Evolutionary conservation across 208 protist species (phyloP).

Genomic region (Willaertia magna): DNA sequence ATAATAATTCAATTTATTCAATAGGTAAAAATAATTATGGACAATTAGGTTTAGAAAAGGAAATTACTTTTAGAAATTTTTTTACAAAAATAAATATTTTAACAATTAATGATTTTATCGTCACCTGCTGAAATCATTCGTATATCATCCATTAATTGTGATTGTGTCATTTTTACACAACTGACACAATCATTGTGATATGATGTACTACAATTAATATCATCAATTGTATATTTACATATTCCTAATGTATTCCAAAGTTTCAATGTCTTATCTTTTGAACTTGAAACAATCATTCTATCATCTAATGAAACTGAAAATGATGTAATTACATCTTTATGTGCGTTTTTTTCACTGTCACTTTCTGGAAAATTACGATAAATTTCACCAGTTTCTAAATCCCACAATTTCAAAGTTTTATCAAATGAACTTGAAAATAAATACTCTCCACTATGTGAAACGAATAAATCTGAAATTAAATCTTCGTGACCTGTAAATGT

Average conservation of each 20-base stretch:
- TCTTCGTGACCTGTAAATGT: conserved; percentile 70
- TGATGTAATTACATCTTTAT: conserved; percentile 94
- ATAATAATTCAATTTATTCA: too few species aligned
- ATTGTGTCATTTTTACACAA: conserved; percentile 94
- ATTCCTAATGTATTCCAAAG: conserved; percentile 93
- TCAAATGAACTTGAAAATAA: conserved; percentile 97
- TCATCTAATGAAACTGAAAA: conserved; percentile 98
- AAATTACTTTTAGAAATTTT: too few species aligned
- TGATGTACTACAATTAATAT: too few species aligned
- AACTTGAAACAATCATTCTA: conserved; percentile 96
- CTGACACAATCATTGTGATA: conserved; percentile 98
- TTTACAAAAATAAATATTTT: too few species aligned
- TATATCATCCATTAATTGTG: conserved; percentile 69
- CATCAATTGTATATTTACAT: conserved; percentile 87
- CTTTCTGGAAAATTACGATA: conserved; percentile 78
- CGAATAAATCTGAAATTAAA: conserved; percentile 88
- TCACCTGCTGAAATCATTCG: conserved; percentile 92
- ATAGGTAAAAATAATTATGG: too few species aligned
- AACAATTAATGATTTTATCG: conserved; percentile 96
- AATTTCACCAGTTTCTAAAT: conserved; percentile 80
- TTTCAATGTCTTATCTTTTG: conserved; percentile 91
- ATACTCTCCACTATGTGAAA: conserved; percentile 94
- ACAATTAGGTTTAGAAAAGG: too few species aligned
- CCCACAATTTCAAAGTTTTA: conserved; percentile 95
- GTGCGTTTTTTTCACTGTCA: too few species aligned